Evolutionary conservation across 371 early-diverging fungal genomes (phyloP).

Genomic region (Saksenaea vasiformis): DNA sequence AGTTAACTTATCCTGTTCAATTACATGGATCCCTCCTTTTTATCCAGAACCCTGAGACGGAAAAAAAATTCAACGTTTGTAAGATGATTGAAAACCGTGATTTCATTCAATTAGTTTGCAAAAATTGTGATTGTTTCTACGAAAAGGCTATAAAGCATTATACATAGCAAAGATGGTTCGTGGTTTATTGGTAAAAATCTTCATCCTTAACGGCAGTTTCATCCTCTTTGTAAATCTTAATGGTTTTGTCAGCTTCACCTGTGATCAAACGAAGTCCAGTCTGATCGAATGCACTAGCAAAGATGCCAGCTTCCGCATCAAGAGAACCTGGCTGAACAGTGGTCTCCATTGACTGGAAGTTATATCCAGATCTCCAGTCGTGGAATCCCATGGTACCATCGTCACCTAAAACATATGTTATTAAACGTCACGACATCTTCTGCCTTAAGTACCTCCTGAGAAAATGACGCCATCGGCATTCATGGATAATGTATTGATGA

Average conservation of each 20-base stretch:
- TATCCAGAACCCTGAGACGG: no score
- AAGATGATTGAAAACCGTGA: no score
- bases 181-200: slow-evolving; percentile 35
- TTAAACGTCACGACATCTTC: background rate
- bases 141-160: no score
- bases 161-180: no score
- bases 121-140: no score
- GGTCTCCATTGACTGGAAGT: slow-evolving; percentile 88
- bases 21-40: background rate
- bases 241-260: slow-evolving; percentile 98
- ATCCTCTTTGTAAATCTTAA: slow-evolving; percentile 95
- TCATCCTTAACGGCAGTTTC: slow-evolving; percentile 59
- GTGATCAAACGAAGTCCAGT: slow-evolving; percentile 95
- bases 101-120: no score
- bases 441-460: slow-evolving; percentile 72
- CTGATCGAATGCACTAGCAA: slow-evolving; percentile 92
- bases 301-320: slow-evolving; percentile 94
- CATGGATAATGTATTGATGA: slow-evolving; percentile 87
- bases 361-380: slow-evolving; percentile 95
- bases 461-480: slow-evolving; percentile 94
- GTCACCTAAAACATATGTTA: slow-evolving; percentile 60
- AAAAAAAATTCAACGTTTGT: no score
- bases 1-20: background rate
- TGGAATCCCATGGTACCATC: slow-evolving; percentile 95
- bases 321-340: slow-evolving; percentile 95